Percentiles rank a stretch among this genome's conserved stretches.
Conservation (phyloP, 768 basidiomycete species). For the Boletus pseudo-olivaceus region DNA sequence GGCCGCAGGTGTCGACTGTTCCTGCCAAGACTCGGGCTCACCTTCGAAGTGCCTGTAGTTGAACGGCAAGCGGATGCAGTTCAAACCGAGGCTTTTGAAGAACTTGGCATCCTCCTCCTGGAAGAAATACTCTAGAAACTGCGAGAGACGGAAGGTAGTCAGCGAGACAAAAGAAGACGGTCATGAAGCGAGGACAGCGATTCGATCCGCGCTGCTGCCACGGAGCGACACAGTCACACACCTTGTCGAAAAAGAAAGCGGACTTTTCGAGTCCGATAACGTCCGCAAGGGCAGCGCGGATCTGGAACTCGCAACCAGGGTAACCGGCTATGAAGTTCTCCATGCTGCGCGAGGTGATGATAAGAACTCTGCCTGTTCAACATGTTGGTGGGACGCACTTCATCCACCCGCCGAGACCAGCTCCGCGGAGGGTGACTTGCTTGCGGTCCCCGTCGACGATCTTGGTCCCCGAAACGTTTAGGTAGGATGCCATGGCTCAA, state of each 20-base stretch:
- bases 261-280: slow-evolving; percentile 65
- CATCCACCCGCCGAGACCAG: slow-evolving; percentile 85
- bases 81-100: slow-evolving; percentile 75
- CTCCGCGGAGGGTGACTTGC: slow-evolving; percentile 62
- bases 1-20: not conserved
- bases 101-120: slow-evolving; percentile 68
- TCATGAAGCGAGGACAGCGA: not conserved
- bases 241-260: slow-evolving; percentile 83
- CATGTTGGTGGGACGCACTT: slow-evolving; percentile 49
- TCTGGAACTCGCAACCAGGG: slow-evolving; percentile 79
- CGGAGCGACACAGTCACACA: slow-evolving; percentile 23
- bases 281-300: slow-evolving; percentile 64
- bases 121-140: slow-evolving; percentile 88
- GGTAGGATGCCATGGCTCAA: slow-evolving; percentile 35
- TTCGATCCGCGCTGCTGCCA: not conserved
- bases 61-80: slow-evolving; percentile 74
- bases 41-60: slow-evolving; percentile 73
- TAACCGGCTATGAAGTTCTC: slow-evolving; percentile 79
- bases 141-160: not conserved
- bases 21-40: not conserved
- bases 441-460: slow-evolving; percentile 56
- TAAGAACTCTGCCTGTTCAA: slow-evolving; percentile 1
- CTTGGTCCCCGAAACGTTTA: slow-evolving; percentile 56
- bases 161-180: not conserved
- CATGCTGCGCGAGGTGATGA: slow-evolving; percentile 43